Evolutionary conservation across 164 flowering plant species (phyloP).

Genomic region (Chloranthus sessilifolius): DNA sequence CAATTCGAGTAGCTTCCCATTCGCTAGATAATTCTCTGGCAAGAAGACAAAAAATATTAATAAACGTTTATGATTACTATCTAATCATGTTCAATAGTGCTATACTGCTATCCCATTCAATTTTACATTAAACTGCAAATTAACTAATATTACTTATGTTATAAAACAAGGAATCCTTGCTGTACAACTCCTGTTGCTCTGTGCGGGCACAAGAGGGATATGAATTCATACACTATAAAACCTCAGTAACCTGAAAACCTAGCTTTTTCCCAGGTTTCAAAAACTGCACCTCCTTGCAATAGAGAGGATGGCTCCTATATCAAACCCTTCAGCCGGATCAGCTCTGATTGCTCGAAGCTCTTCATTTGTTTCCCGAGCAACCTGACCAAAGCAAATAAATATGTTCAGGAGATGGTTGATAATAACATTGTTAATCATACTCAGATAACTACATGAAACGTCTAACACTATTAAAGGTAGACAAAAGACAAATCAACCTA

Average conservation of each 20-base stretch:
- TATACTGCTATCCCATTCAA: background rate
- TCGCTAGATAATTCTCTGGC: slow-evolving; percentile 70
- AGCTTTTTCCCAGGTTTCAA: slow-evolving; percentile 17
- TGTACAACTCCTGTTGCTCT: background rate
- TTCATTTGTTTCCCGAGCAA: slow-evolving; percentile 92
- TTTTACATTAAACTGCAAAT: too few relatives aligned
- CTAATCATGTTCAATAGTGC: slow-evolving; percentile 4
- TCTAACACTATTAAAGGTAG: too few relatives aligned
- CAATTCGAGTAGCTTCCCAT: slow-evolving; percentile 85
- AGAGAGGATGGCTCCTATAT: slow-evolving; percentile 75
- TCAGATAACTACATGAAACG: too few relatives aligned
- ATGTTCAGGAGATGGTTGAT: background rate
- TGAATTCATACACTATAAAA: slow-evolving; percentile 9
- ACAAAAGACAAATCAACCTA: slow-evolving; percentile 23
- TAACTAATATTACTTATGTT: background rate
- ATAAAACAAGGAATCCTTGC: background rate
- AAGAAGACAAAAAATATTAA: slow-evolving; percentile 9
- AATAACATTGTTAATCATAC: too few relatives aligned
- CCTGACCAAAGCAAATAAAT: slow-evolving; percentile 29
- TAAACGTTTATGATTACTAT: slow-evolving; percentile 12
- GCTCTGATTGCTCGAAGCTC: slow-evolving; percentile 73
- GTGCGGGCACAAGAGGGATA: slow-evolving; percentile 4
- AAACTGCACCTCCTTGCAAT: slow-evolving; percentile 76
- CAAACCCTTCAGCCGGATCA: slow-evolving; percentile 78
- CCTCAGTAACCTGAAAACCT: slow-evolving; percentile 17